phyloP scores from a whole-genome alignment of 2,329 filamentous ascomycete species.

The Cladobotryum mycophilum region DNA sequence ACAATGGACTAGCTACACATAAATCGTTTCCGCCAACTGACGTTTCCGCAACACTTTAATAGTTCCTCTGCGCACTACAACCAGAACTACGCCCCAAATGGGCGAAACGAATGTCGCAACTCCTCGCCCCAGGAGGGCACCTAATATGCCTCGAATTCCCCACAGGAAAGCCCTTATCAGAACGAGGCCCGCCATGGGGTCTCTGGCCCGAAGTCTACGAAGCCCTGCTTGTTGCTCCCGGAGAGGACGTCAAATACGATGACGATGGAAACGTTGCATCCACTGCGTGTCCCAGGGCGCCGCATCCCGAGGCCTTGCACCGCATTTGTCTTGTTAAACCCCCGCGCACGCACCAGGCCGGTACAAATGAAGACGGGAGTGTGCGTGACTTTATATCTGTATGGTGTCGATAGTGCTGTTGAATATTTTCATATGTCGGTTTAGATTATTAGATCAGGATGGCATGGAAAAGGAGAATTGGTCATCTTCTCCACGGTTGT shows the following conservation, averaged over 20 bases:
- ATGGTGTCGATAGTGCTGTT: constrained; percentile 35
- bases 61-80: constrained; percentile 61
- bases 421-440: too few species aligned
- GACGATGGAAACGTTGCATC: constrained; percentile 38
- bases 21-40: neutral
- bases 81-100: constrained; percentile 45
- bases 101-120: constrained; percentile 45
- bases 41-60: neutral
- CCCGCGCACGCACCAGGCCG: constrained; percentile 41
- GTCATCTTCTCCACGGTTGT: too few species aligned
- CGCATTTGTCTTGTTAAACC: constrained; percentile 47
- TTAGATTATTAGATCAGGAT: too few species aligned
- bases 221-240: constrained; percentile 64
- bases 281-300: constrained; percentile 19
- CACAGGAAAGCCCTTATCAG: constrained; percentile 58
- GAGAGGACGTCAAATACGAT: constrained; percentile 57
- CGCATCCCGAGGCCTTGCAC: constrained; percentile 31
- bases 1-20: neutral
- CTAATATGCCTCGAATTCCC: constrained; percentile 72
- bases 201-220: constrained; percentile 63
- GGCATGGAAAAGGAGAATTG: too few species aligned
- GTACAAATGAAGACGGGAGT: constrained; percentile 38
- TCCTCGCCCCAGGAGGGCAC: constrained; percentile 44
- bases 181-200: constrained; percentile 67
- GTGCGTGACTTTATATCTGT: constrained; percentile 49